Base-by-base conservation (phyloP, 2,329 filamentous ascomycete genomes). In the Tothia fuscella region DNA sequence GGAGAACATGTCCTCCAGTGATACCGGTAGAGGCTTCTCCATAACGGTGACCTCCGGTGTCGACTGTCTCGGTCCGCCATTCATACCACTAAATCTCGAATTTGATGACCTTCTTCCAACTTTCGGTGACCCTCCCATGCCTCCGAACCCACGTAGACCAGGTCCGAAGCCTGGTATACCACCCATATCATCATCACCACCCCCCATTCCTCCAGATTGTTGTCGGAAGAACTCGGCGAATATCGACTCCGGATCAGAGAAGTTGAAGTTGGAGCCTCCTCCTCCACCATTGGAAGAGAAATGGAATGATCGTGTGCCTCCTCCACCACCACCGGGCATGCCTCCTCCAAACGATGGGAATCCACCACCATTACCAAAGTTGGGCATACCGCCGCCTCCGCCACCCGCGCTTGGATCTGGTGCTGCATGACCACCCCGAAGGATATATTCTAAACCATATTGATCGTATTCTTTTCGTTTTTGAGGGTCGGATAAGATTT, bases 381-480 rank as follows among this genome's bases (percentile, higher is more conserved):
- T 80, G 10, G 77, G 74, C 7, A 51, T 53, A 51, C 76, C 80
- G 37, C 61, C 64, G 46, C 64, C 64, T 33, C 60, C 64, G 33
- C 56, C 62, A 7, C 59, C 63, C 19, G 56, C 55, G 40, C 70
- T 70, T 12, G 63, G 64, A 17, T 70, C 71, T 25, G 84, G 77
- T 38, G 31, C 31, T 29, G 41, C 33, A 7, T 72, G 69, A 22
- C 85, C 87, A 37, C 88, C 88, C 38, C 82, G 80, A 24, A 93
- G 71, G 39, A 98, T 73, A 66, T 89, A 94, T 54, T 96, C 91
- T 47, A 96, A 80, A 48, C 91, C 91, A 62, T 80, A 95, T 58
- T 89, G 80, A 60, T 98, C 91, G 60, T 98, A 98, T 31, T 80
- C 80, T 63, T 93, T 91, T 55, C 91, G 82, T 66, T 96, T 98